Evolutionary conservation across 306 rosid species (phyloP), one percentile per base, ranked within the genome.

Genomic region (Lagenaria siceraria): DNA sequence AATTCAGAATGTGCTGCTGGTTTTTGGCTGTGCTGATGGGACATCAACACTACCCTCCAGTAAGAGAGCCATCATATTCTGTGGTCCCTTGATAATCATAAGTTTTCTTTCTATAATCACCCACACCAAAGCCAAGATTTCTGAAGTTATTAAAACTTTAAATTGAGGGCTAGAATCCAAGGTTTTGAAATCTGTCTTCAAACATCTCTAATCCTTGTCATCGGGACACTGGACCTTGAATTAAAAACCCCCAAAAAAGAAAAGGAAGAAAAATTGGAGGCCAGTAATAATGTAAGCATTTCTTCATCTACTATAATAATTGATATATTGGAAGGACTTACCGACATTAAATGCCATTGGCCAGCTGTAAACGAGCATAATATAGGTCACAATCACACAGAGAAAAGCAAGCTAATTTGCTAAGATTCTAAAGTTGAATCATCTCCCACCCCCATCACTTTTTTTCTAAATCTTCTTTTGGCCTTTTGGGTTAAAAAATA

Each of bases 341-440:
- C 81, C 65, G 42, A 71, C 76, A 48, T 48, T n/a, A 55, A 31
- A 33, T 75, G 53, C 7, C 31, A 64, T 75, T 27, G 52, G 82
- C 89, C 91, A 87, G 75, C 88, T 87, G 87, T 84, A 86, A 43
- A 18, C 65, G 25, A 33, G 31, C 78, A 52, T 5, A 75, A 55
- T 19, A 52, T 15, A 56, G 59, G 63, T 74, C 78, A 54, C 61
- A 54, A n/a, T 55, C 49, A 33, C 38, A 8, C 21, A 11, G n/a
- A 12, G 18, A 33, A 71, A 71, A 25, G 76, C 59, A 8, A 71
- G 15, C 8, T 24, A 25, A 48, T 71, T 71, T 25, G 25, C 78
- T 10, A 74, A 36, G 33, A 75, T 71, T 71, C 76, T 8, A 71
- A 71, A 71, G 76, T 19, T 25, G 40, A 71, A 71, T 71, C 38